phyloP scores from a whole-genome alignment of 225 moss, liverwort and hornwort species.

The Pleurozium schreberi region DNA sequence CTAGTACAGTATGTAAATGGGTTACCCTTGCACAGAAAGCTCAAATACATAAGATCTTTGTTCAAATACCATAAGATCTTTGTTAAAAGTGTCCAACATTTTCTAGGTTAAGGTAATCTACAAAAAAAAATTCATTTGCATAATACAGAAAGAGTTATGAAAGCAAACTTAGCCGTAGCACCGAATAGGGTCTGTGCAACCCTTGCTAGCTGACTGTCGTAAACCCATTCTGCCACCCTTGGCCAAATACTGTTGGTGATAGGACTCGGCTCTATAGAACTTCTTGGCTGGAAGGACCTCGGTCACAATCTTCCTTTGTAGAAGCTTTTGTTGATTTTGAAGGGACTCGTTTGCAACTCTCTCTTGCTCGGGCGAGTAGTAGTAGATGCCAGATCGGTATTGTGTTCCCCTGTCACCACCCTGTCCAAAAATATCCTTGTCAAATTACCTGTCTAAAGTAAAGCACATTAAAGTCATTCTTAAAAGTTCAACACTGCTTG shows the following conservation, averaged over 20 bases:
- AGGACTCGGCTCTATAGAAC: conserved; percentile 65
- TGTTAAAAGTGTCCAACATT: background rate
- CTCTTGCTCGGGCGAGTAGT: conserved; percentile 72
- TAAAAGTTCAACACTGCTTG: background rate
- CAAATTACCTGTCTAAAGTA: background rate
- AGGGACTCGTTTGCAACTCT: conserved; percentile 43
- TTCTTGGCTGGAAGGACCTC: conserved; percentile 66
- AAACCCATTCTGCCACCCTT: conserved; percentile 80
- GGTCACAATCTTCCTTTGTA: conserved; percentile 55
- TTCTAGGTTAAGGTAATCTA: background rate
- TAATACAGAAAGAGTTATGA: background rate
- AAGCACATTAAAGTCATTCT: background rate
- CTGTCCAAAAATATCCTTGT: background rate
- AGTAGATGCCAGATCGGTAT: conserved; percentile 73
- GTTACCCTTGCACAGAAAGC: background rate
- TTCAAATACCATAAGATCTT: background rate
- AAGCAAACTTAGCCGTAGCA: conserved; percentile 57
- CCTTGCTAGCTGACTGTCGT: conserved; percentile 56
- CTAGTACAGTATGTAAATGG: too few species aligned
- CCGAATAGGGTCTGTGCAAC: conserved; percentile 69
- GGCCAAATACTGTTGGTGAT: conserved; percentile 75
- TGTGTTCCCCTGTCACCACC: conserved; percentile 77
- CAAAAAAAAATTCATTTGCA: background rate
- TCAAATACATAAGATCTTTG: background rate
- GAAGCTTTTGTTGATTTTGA: conserved; percentile 24